Conservation (phyloP, 1,284 basidiomycete species). For the Sanghuangporus sanghuang region DNA sequence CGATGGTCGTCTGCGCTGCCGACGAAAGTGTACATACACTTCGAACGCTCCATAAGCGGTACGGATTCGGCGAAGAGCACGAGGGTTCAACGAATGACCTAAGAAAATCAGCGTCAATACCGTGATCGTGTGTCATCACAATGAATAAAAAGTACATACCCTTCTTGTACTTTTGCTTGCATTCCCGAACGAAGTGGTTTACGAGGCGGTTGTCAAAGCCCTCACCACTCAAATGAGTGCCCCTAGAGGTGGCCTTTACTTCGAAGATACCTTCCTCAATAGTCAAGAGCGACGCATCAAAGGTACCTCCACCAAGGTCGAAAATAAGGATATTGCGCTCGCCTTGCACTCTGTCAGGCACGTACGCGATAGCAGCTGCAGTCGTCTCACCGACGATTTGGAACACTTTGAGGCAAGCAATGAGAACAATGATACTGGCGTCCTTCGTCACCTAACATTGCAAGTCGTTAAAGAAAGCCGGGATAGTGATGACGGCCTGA, state of each 20-base stretch:
- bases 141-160: constrained; percentile 45
- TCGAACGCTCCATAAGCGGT: constrained; percentile 98
- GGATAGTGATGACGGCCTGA: constrained; percentile 90
- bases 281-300: no score
- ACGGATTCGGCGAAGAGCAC: constrained; percentile 95
- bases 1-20: constrained; percentile 93
- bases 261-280: no score
- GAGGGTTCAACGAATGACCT: constrained; percentile 80
- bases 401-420: constrained; percentile 87
- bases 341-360: constrained; percentile 80
- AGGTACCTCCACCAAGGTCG: no score
- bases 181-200: constrained; percentile 94
- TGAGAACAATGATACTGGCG: constrained; percentile 85
- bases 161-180: constrained; percentile 99
- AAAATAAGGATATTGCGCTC: no score
- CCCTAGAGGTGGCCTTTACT: no score
- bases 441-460: constrained; percentile 96
- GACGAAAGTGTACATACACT: constrained; percentile 98
- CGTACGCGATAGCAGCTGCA: constrained; percentile 92
- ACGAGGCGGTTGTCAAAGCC: no score
- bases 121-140: neutral
- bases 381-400: constrained; percentile 92
- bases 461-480: constrained; percentile 98
- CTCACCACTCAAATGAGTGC: no score
- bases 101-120: constrained; percentile 45